Base-by-base conservation (phyloP, 1,284 basidiomycete genomes). In the Cutaneotrichosporon cyanovorans region DNA sequence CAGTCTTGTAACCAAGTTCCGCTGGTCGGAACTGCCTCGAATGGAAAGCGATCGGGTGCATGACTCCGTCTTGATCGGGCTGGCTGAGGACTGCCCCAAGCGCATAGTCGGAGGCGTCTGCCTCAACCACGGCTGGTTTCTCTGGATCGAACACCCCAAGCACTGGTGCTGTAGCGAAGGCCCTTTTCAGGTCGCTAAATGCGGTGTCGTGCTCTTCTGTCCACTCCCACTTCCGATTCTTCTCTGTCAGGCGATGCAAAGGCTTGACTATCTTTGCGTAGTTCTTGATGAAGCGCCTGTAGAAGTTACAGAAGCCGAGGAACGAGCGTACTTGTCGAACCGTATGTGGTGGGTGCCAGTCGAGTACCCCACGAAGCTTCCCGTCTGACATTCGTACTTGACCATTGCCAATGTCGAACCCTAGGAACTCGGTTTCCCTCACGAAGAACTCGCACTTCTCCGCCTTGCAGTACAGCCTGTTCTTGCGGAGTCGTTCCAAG, bases 1-100 rank as follows among this genome's bases (percentile, higher is more conserved):
- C 69, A 22, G 75, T 74, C 16, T 74, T 64, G 55, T 78, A 79
- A 51, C 78, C 78, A 41, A 59, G 40, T 59, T 78, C 70, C 0
- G 72, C 53, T 0, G 63, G 42, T 6, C 18, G 44, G 40, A 75
- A 50, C 15, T 58, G 63, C 1, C 60, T 50, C 7, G 69, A 73
- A 22, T 65, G 55, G 55, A 72, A 73, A 0, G 59, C 66, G 3
- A 74, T 55, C 6, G 72, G 73, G 30, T 71, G 65, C 38, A 63
- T 62, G 19, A 50, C 30, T 4, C 59, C 58, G 20, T 53, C 49
- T 63, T 51, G 2, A 50, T 63, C 35, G n/a, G 10, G 53, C 58
- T 61, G 49, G 67, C 59, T 63, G 2, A 68, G 48, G 6, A 70
- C 46, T 0, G 51, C 61, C 2, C 56, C 66, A n/a, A 60, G 42